Base-by-base conservation (phyloP, 2,329 filamentous ascomycete species). In the Verruconis gallopava region DNA sequence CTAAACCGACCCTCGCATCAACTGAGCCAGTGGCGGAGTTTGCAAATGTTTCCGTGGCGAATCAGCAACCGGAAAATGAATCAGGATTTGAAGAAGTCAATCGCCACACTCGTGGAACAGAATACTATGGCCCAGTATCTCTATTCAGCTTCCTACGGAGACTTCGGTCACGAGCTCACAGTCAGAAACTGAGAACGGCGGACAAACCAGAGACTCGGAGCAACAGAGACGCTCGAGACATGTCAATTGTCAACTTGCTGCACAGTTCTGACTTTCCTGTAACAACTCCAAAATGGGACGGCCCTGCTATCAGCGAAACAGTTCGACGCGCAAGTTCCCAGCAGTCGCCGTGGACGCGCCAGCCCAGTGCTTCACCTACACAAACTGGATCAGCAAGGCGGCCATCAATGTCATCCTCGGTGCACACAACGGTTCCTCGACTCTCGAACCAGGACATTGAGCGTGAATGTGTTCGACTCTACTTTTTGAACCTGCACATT, bases 401-500 rank as follows among this genome's bases (percentile, higher is more conserved):
- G 28, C 4, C 21, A 3, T 19, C 38, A 19, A 35, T 37, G 30
- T 30, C 33, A 38, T 12, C 21, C 20, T 15, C 21, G 9, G 18
- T 33, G 19, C 22, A 14, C 4, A 21, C 30, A 4, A 30, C 22
- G 6, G 30, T 36, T n/a, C 21, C 41, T 14, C 17, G 21, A 18
- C 21, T 43, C 18, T 32, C 38, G 30, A 38, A 43, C 21, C 14
- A 30, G 18, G 41, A 43, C 20, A 38, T 43, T 14, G 44, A 46
- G 21, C 37, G 34, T 17, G 50, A 51, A 32, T 53, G 49, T 19
- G 48, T 47, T 5, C 43, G 49, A 9, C 48, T 53, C 1, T 69
- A 68, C 52, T 69, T 70, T 42, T 61, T 65, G 11, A 67, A 64
- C 22, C 59, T 69, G 4, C 66, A 69, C 46, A 65, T 65, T 43